Percentiles rank a stretch among this genome's conserved stretches.
phyloP scores from a whole-genome alignment of 805 yeast species.

The Metschnikowia sp. region DNA sequence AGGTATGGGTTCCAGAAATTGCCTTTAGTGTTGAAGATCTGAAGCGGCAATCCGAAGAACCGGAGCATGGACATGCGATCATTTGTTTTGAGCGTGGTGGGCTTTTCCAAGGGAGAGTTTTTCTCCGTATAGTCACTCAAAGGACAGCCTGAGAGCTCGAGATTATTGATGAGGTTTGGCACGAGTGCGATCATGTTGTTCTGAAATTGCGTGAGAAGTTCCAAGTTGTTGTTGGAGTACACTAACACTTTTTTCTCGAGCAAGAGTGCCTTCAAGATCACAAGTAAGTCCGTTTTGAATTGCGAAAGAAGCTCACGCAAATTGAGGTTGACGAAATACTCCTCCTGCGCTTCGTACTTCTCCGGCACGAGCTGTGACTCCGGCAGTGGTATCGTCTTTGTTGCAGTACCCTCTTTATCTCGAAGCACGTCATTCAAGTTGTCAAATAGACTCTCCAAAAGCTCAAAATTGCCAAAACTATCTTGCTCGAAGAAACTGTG shows the following conservation, averaged over 20 bases:
- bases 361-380: conserved; percentile 16
- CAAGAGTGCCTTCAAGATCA: conserved; percentile 71
- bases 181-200: conserved; percentile 79
- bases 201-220: conserved; percentile 75
- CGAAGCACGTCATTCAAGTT: conserved; percentile 46
- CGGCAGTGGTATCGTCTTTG: conserved; percentile 10
- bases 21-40: conserved; percentile 73
- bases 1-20: conserved; percentile 90
- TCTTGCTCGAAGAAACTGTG: conserved; percentile 80
- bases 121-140: conserved; percentile 50
- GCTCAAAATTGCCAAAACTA: conserved; percentile 65
- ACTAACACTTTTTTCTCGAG: conserved; percentile 73
- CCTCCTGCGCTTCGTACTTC: conserved; percentile 32
- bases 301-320: conserved; percentile 60
- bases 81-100: conserved; percentile 69
- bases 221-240: conserved; percentile 73
- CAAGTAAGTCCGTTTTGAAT: conserved; percentile 57
- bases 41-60: conserved; percentile 86
- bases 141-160: conserved; percentile 82
- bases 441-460: conserved; percentile 67
- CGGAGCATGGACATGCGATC: conserved; percentile 72
- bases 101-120: conserved; percentile 46
- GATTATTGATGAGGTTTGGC: conserved; percentile 70
- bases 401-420: conserved; percentile 17
- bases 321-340: conserved; percentile 61